Base-by-base conservation (phyloP, 1,284 basidiomycete genomes). In the Ceratobasidium sp. region DNA sequence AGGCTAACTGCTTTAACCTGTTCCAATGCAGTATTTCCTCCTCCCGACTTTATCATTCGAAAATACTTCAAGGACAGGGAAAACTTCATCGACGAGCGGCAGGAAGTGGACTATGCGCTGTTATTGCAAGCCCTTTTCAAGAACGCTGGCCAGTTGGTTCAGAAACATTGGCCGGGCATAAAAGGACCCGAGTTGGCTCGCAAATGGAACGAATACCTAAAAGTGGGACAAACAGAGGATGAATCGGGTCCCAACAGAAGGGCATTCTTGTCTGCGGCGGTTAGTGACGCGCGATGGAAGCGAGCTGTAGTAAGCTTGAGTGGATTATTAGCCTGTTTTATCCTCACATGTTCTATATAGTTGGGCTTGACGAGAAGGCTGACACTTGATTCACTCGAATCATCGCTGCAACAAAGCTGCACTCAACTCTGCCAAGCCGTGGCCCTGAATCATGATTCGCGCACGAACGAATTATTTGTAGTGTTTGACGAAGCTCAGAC, bases 401-500 rank as follows among this genome's bases (percentile, higher is more conserved):
- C 9, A 1, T 28, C 50, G 23, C 28, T 53, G 50, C 26, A 28
- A 53, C 4, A 3, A 45, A 45, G 50, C 50, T 53, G 50, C 28
- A 28, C 28, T 10, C 5, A 45, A 26, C 39, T 45, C 14, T 6
- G 2, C 39, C 3, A 61, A 10, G n/a, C 50, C 50, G 26, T 46
- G 16, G n/a, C 23, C 18, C 43, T 18, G 6, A 1, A 48, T 34
- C 45, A 18, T 9, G 26, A 8, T 46, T 16, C 32, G 6, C n/a
- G 9, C 8, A 46, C 28, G 10, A 62, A 62, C n/a, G 45, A 26
- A 3, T 48, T 36, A 16, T 50, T 62, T 3, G 23, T 62, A 9
- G 34, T 30, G 28, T 62, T 62, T 32, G 60, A 62, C 28, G 60
- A 62, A 50, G 43, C 45, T 14, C 60, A 62, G 12, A n/a, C 43